phyloP scores from a whole-genome alignment of 148 eudicot genomes.

The Rhododendron simsii region DNA sequence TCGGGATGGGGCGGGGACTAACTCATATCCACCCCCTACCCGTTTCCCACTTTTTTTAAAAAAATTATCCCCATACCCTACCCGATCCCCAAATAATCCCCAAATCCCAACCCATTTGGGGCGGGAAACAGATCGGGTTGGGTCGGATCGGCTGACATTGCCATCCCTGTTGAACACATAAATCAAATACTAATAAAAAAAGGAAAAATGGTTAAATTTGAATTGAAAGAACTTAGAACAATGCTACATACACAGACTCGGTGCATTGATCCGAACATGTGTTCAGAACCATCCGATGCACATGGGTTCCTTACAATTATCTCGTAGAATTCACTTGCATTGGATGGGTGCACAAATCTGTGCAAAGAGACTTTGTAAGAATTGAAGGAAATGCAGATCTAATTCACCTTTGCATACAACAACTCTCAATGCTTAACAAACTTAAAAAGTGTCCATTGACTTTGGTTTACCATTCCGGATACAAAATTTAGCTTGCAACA shows the following conservation, averaged over 20 bases:
- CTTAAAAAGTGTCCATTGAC: background rate
- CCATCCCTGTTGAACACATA: background rate
- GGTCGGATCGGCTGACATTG: too few species aligned
- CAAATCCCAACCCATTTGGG: too few species aligned
- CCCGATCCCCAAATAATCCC: too few species aligned
- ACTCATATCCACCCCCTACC: too few species aligned
- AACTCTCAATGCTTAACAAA: background rate
- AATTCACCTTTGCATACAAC: background rate
- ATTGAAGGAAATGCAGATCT: background rate
- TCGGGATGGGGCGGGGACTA: too few species aligned
- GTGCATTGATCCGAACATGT: background rate
- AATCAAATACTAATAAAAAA: background rate
- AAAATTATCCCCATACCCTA: too few species aligned
- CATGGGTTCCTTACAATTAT: background rate
- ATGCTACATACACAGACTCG: background rate
- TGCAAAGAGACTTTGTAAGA: background rate
- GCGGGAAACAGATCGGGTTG: too few species aligned
- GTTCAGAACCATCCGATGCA: background rate
- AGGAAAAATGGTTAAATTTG: background rate
- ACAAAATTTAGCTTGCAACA: slow-evolving; percentile 7
- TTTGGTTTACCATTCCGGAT: background rate
- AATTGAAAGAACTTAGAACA: background rate
- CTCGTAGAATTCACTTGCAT: background rate
- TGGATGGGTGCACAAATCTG: background rate
- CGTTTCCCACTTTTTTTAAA: too few species aligned